Evolutionary conservation across 257 asterid species (phyloP).

Genomic region (Solanum paucissectum): DNA sequence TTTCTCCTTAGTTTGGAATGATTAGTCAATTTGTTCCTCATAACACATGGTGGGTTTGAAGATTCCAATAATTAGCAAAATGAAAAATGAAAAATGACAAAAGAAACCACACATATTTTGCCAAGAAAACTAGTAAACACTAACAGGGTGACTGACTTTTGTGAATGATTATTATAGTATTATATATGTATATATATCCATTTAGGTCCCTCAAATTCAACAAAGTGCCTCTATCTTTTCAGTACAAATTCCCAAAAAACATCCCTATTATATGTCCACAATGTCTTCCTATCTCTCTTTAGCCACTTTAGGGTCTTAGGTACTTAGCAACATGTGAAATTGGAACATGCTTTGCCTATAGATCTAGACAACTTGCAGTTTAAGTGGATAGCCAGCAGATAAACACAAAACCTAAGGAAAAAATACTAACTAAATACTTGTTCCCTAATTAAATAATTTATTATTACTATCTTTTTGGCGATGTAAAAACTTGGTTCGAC

Average conservation of each 20-base stretch:
- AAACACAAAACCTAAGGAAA: not conserved
- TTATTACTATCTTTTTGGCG: too few relatives aligned
- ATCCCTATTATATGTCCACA: not conserved
- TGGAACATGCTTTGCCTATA: conserved; percentile 13
- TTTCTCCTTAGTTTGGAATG: not conserved
- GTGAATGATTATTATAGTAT: not conserved
- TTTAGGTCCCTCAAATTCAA: not conserved
- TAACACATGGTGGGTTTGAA: conserved; percentile 7
- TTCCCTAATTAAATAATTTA: not conserved
- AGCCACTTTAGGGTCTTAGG: not conserved
- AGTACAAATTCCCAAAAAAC: not conserved
- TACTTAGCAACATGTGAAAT: conserved; percentile 14
- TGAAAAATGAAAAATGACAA: conserved; percentile 39
- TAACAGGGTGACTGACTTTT: not conserved
- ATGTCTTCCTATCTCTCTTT: not conserved
- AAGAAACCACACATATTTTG: not conserved
- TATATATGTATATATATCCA: not conserved
- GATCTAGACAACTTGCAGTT: not conserved
- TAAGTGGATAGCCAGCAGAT: not conserved
- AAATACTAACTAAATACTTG: not conserved
- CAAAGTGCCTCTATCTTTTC: conserved; percentile 12
- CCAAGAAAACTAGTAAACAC: not conserved
- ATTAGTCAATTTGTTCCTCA: conserved; percentile 9
- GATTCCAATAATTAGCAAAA: conserved; percentile 33
- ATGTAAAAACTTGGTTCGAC: not conserved